Evolutionary conservation across 805 yeast species (phyloP), one percentile per base, ranked within the genome.

Genomic region (Pichia rugopelliculosa): DNA sequence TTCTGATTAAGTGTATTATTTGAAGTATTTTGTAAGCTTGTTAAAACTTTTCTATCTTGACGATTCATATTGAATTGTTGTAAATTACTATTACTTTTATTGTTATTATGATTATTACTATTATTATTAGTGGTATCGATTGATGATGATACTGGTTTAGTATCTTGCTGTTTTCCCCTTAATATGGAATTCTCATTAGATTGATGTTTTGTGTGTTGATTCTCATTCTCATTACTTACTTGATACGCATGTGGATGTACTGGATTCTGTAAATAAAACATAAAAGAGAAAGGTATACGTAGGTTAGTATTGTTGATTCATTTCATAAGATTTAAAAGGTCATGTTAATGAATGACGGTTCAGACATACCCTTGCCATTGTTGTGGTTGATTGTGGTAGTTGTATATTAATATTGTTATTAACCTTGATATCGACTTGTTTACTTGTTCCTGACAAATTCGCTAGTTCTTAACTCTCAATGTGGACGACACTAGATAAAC

Each of bases 21-120:
- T 27, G 42, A 23, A 20, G 47, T 27, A 17, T 21, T 45, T 4
- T 39, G 43, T 26, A 45, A 45, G 10, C 39, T 39, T 6, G 39
- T 45, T 30, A 45, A 45, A 3, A 39, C 47, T 24, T 45, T 39
- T 27, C 47, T 45, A 23, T 41, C 37, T 30, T 15, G 34, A 15
- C 34, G 34, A 30, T 30, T 30, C n/a, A 15, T 17, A 15, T 30
- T 15, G 3, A 6, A 30, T 21, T 36, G 18, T 15, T 22, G 39
- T 17, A 22, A 27, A 12, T 18, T 37, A 43, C 44, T 26, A 46
- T 42, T 12, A 41, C 36, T 30, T 20, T 23, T 44, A 25, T 42
- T 24, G 20, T 30, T 30, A 40, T 46, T 51, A 21, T 46, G 42
- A 33, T 4, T 21, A 33, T 21, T 36, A 36, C 15, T 18, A 36